These are phyloP conservation scores for Grifola frondosa DNA, from an alignment of 1,284 basidiomycete genomes.

Conservation along the genomic window DNA sequence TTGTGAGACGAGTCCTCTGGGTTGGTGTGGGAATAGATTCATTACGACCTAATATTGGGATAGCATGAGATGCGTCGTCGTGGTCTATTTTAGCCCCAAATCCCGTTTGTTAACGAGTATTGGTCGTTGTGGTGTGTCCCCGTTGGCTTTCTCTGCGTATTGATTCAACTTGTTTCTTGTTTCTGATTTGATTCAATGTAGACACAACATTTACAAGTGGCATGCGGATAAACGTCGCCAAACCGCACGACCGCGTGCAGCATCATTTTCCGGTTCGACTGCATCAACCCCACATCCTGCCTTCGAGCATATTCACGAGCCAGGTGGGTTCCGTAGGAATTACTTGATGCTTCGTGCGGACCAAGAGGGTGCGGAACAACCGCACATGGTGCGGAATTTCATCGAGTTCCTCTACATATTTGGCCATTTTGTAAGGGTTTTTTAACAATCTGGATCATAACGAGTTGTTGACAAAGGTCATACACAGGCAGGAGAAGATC, in stretches of 20 bases:
- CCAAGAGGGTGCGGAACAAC: conserved; percentile 65
- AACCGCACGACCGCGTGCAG: conserved; percentile 59
- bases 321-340: conserved; percentile 90
- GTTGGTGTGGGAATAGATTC: too few species aligned
- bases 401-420: conserved; percentile 92
- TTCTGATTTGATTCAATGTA: conserved; percentile 37
- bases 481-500: conserved; percentile 85
- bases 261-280: conserved; percentile 69
- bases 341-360: conserved; percentile 74
- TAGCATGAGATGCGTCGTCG: too few species aligned
- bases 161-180: too few species aligned
- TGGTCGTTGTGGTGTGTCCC: too few species aligned
- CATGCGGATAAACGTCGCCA: conserved; percentile 71
- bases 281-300: conserved; percentile 57
- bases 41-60: too few species aligned
- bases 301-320: conserved; percentile 89
- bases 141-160: too few species aligned
- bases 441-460: background rate
- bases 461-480: conserved; percentile 3
- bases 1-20: too few species aligned
- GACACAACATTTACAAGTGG: conserved; percentile 95
- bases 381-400: conserved; percentile 74
- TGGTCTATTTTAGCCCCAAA: too few species aligned
- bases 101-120: too few species aligned
- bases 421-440: conserved; percentile 85